Evolutionary conservation across 768 basidiomycete species (phyloP).

Genomic region (Lactarius psammicola): DNA sequence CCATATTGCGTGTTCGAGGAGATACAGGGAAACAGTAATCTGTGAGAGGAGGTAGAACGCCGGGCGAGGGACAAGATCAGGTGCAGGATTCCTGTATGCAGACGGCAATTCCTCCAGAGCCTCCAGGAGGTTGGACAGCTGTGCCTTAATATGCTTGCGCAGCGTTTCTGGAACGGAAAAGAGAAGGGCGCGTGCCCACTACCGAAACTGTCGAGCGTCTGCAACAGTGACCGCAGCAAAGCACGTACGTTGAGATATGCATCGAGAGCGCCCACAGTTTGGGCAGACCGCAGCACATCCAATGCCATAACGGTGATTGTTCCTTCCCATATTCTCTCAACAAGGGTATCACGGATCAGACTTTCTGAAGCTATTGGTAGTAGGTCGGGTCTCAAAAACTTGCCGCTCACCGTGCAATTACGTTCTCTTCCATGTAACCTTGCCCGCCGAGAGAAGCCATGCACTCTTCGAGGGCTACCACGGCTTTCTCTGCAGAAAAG

Average conservation of each 20-base stretch:
- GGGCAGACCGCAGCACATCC: slow-evolving; percentile 59
- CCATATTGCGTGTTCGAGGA: slow-evolving; percentile 73
- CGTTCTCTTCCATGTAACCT: slow-evolving; percentile 84
- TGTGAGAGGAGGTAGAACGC: slow-evolving; percentile 59
- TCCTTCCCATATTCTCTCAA: slow-evolving; percentile 85
- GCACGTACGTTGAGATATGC: slow-evolving; percentile 52
- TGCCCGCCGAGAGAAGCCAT: slow-evolving; percentile 75
- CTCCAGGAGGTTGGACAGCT: slow-evolving; percentile 35
- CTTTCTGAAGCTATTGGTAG: slow-evolving; percentile 31
- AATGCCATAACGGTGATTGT: slow-evolving; percentile 66
- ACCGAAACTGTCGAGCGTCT: slow-evolving; percentile 12
- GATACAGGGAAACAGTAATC: slow-evolving; percentile 50
- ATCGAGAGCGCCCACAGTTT: slow-evolving; percentile 43
- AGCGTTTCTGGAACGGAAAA: slow-evolving; percentile 43
- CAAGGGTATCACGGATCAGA: slow-evolving; percentile 62
- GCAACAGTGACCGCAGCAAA: neutral
- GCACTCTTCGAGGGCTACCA: slow-evolving; percentile 64
- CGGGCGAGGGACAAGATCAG: slow-evolving; percentile 53
- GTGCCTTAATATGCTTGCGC: slow-evolving; percentile 32
- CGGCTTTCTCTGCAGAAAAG: slow-evolving; percentile 64
- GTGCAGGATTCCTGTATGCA: slow-evolving; percentile 43
- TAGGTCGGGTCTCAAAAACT: neutral
- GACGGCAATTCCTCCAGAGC: slow-evolving; percentile 43
- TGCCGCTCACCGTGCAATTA: slow-evolving; percentile 50
- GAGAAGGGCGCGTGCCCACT: slow-evolving; percentile 56